Evolutionary conservation across 306 rosid species (phyloP).

Genomic region (Dryas alaskensis): DNA sequence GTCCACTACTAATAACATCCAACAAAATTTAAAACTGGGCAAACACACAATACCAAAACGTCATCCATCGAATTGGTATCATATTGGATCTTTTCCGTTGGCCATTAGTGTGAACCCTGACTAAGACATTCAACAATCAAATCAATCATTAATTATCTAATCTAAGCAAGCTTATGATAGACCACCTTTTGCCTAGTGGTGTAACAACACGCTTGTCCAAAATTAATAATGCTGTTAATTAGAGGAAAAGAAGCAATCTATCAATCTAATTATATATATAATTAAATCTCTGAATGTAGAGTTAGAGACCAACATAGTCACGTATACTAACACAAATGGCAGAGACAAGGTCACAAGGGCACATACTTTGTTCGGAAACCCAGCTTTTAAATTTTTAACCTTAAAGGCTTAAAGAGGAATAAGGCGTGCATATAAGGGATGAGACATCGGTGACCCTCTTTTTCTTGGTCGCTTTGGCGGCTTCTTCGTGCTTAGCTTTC

Average conservation of each 20-base stretch:
- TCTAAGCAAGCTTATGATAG: slow-evolving; percentile 23
- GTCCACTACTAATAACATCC: too few relatives aligned
- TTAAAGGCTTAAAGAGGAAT: background rate
- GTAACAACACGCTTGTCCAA: slow-evolving; percentile 32
- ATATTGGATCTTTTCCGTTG: slow-evolving; percentile 22
- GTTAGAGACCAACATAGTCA: slow-evolving; percentile 70
- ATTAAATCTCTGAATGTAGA: slow-evolving; percentile 38
- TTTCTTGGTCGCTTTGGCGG: slow-evolving; percentile 47
- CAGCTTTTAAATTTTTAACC: slow-evolving; percentile 25
- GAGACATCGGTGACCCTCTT: slow-evolving; percentile 44
- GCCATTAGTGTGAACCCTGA: slow-evolving; percentile 37
- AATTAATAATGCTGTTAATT: slow-evolving; percentile 15
- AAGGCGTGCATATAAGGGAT: slow-evolving; percentile 52
- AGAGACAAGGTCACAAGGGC: slow-evolving; percentile 13
- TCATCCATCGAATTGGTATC: slow-evolving; percentile 14
- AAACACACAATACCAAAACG: slow-evolving; percentile 22
- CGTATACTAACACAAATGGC: slow-evolving; percentile 42
- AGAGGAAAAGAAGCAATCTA: slow-evolving; percentile 17
- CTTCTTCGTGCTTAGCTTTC: slow-evolving; percentile 24
- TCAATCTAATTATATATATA: slow-evolving; percentile 12
- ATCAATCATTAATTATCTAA: slow-evolving; percentile 25
- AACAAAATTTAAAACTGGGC: too few relatives aligned
- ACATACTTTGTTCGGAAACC: slow-evolving; percentile 10
- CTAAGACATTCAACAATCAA: slow-evolving; percentile 42
- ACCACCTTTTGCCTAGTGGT: slow-evolving; percentile 30